Conservation (phyloP, 768 basidiomycete genomes). For the Lactarius pseudohatsudake region DNA sequence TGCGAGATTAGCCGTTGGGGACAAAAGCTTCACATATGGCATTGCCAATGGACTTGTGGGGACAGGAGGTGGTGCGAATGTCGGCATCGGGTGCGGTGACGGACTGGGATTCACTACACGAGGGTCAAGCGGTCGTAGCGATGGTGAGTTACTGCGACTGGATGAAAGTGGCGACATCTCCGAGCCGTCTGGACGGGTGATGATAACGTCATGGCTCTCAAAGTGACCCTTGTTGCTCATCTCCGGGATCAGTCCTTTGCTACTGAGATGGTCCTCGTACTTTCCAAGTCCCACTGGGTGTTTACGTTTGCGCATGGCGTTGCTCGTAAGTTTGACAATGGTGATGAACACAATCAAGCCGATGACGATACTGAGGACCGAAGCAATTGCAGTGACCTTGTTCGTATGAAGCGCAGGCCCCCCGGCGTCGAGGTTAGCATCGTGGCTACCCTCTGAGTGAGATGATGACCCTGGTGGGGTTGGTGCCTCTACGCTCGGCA, state of each 20-base stretch:
- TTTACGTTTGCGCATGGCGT: constrained; percentile 26
- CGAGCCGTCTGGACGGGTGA: constrained; percentile 27
- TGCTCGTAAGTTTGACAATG: constrained; percentile 26
- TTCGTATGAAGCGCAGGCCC: constrained; percentile 12
- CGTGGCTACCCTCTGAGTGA: not conserved
- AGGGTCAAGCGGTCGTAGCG: constrained; percentile 5
- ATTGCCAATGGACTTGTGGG: constrained; percentile 17
- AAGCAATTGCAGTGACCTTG: constrained; percentile 24
- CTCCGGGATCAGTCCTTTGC: constrained; percentile 23
- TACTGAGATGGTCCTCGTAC: constrained; percentile 23
- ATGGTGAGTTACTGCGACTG: constrained; percentile 16
- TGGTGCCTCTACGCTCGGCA: constrained; percentile 3
- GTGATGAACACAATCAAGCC: constrained; percentile 25
- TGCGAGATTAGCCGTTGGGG: constrained; percentile 27
- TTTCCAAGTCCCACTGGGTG: constrained; percentile 11
- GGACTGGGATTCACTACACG: not conserved
- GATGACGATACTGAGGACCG: constrained; percentile 22
- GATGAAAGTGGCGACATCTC: constrained; percentile 19
- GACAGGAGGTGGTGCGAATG: constrained; percentile 26
- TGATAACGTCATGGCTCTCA: constrained; percentile 24
- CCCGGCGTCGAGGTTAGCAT: not conserved
- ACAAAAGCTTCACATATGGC: constrained; percentile 26
- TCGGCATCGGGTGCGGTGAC: constrained; percentile 22
- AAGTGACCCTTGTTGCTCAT: constrained; percentile 14
- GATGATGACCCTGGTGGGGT: not conserved